Evolutionary conservation across 2,329 filamentous ascomycete genomes (phyloP).

Genomic region (Rhexocercosporidium sp.): DNA sequence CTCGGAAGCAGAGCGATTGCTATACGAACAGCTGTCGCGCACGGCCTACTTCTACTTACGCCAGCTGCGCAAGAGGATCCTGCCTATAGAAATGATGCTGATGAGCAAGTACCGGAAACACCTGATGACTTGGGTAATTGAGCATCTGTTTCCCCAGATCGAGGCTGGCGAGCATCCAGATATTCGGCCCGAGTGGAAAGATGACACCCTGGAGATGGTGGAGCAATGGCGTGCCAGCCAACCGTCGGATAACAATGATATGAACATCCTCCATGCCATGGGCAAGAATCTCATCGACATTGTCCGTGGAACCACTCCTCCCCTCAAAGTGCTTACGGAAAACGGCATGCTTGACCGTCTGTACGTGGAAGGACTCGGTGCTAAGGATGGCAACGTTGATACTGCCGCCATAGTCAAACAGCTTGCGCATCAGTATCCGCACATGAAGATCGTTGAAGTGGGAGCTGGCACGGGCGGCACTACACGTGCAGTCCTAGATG

Average conservation of each 20-base stretch:
- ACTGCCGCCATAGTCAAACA: conserved; percentile 15
- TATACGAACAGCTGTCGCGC: too few species aligned
- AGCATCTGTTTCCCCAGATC: too few species aligned
- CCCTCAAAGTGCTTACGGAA: conserved; percentile 17
- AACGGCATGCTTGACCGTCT: conserved; percentile 18
- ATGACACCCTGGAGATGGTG: background rate
- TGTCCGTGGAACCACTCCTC: conserved; percentile 13
- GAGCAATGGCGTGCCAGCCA: background rate
- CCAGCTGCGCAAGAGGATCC: too few species aligned
- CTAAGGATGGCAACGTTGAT: background rate
- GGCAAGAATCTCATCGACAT: conserved; percentile 21
- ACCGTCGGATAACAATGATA: conserved; percentile 11
- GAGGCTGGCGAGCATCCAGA: too few species aligned
- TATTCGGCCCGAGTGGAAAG: background rate
- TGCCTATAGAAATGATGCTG: too few species aligned
- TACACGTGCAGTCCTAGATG: conserved; percentile 40
- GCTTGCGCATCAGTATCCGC: conserved; percentile 43
- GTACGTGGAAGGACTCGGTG: conserved; percentile 20
- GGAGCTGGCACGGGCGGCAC: conserved; percentile 30
- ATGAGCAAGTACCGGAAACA: too few species aligned
- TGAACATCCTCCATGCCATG: conserved; percentile 8
- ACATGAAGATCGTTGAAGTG: conserved; percentile 47
- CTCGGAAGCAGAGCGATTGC: too few species aligned
- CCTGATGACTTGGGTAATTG: too few species aligned
- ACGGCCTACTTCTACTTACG: too few species aligned